Percentiles rank a stretch among this genome's conserved stretches.
Conservation (phyloP, 2,329 filamentous ascomycete genomes). For the Fusarium transvaalense region DNA sequence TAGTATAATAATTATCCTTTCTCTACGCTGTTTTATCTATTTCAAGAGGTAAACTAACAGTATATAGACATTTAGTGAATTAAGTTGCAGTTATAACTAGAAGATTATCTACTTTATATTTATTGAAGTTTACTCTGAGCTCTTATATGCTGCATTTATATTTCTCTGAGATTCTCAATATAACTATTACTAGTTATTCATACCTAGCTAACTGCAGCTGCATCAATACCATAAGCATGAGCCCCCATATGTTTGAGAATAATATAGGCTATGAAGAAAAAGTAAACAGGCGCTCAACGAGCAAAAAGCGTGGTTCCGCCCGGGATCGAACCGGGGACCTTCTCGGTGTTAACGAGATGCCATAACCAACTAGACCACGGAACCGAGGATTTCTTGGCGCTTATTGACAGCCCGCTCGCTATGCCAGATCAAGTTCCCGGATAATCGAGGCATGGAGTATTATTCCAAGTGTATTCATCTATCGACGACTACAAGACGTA, state of each 20-base stretch:
- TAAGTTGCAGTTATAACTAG: too few relatives aligned
- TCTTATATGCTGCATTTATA: too few relatives aligned
- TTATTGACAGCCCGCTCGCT: not conserved
- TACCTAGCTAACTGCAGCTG: too few relatives aligned
- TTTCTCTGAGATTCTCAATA: too few relatives aligned
- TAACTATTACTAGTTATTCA: too few relatives aligned
- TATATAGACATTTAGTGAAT: too few relatives aligned
- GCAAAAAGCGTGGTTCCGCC: constrained; percentile 27
- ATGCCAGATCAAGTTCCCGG: not conserved
- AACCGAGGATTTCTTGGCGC: constrained; percentile 4
- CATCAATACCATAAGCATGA: too few relatives aligned
- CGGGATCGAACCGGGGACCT: constrained; percentile 31
- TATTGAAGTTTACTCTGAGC: too few relatives aligned
- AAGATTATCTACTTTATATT: too few relatives aligned
- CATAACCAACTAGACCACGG: constrained; percentile 34
- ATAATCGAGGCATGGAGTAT: not conserved
- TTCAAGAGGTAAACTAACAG: too few relatives aligned
- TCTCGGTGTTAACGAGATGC: constrained; percentile 35
- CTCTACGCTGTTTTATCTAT: too few relatives aligned
- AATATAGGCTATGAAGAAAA: not conserved
- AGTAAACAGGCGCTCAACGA: not conserved
- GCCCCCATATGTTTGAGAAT: not conserved
- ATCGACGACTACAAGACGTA: not conserved
- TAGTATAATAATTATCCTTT: too few relatives aligned
- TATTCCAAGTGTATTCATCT: not conserved